These are phyloP conservation scores for Solidago caesia DNA, from an alignment of 129 eudicot species.

Conservation along the genomic window DNA sequence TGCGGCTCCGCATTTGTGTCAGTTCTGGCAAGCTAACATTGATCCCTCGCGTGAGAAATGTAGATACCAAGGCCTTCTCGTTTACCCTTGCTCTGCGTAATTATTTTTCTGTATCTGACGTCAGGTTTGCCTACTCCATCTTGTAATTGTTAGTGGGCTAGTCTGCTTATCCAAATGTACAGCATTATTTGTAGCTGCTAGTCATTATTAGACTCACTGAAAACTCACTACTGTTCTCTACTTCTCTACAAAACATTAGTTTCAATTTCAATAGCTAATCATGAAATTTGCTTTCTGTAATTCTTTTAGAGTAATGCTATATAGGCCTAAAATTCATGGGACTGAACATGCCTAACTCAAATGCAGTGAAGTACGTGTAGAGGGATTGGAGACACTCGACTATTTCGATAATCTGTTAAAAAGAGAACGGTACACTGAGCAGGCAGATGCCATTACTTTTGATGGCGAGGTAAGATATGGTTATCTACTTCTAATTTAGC, in stretches of 20 bases:
- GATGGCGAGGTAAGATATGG: slow-evolving; percentile 75
- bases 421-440: slow-evolving; percentile 81
- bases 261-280: slow-evolving; percentile 13
- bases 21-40: slow-evolving; percentile 68
- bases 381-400: slow-evolving; percentile 96
- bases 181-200: slow-evolving; percentile 9
- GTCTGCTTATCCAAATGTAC: slow-evolving; percentile 21
- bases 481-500: slow-evolving; percentile 14
- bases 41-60: slow-evolving; percentile 91
- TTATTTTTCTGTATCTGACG: slow-evolving; percentile 88
- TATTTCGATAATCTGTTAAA: slow-evolving; percentile 67
- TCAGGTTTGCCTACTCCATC: slow-evolving; percentile 72
- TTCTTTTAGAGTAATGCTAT: slow-evolving; percentile 4
- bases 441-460: slow-evolving; percentile 96
- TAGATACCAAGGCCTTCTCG: slow-evolving; percentile 76
- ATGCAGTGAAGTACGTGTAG: slow-evolving; percentile 97
- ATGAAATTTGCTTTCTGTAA: slow-evolving; percentile 24
- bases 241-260: not conserved
- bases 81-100: slow-evolving; percentile 80
- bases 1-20: slow-evolving; percentile 68
- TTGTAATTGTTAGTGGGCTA: slow-evolving; percentile 22
- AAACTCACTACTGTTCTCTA: slow-evolving; percentile 9
- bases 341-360: slow-evolving; percentile 10
- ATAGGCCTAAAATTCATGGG: not conserved
- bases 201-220: slow-evolving; percentile 22